Evolutionary conservation across 106 monocot species (phyloP).

Genomic region (Chionographis japonica): DNA sequence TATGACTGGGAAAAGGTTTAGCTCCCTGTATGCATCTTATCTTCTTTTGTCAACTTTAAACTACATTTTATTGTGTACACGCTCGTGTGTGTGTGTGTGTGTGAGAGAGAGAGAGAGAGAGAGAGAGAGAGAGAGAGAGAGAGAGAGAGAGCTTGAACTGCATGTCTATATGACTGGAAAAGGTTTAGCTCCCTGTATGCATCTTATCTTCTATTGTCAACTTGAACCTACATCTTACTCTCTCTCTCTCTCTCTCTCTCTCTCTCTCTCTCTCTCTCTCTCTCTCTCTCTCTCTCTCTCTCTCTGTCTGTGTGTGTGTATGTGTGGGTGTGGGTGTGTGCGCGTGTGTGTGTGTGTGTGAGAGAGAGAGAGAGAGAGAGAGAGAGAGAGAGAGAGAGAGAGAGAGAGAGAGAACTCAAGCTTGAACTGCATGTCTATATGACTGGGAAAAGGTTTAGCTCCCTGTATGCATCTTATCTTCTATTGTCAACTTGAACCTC

Average conservation of each 20-base stretch:
- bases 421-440: constrained; percentile 74
- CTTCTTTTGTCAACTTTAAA: constrained; percentile 7
- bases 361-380: too few relatives aligned
- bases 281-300: too few relatives aligned
- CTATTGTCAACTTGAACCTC: constrained; percentile 8
- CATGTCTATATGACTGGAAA: constrained; percentile 91
- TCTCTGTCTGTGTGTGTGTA: too few relatives aligned
- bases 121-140: constrained; percentile 11
- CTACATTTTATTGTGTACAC: neutral
- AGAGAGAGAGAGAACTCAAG: constrained; percentile 57
- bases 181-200: constrained; percentile 57
- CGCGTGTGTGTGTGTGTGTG: too few relatives aligned
- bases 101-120: too few relatives aligned
- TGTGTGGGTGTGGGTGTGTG: neutral
- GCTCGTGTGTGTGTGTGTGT: too few relatives aligned
- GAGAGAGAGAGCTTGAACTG: constrained; percentile 54
- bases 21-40: constrained; percentile 23
- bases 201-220: constrained; percentile 12
- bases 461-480: constrained; percentile 17
- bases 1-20: constrained; percentile 98
- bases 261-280: too few relatives aligned
- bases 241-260: too few relatives aligned
- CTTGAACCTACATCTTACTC: neutral
- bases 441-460: constrained; percentile 98
- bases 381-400: too few relatives aligned